A percentile compares a stretch with the other conserved stretches of the same genome.
Conservation (phyloP, 1,284 basidiomycete species). For the Agaricales sp. region DNA sequence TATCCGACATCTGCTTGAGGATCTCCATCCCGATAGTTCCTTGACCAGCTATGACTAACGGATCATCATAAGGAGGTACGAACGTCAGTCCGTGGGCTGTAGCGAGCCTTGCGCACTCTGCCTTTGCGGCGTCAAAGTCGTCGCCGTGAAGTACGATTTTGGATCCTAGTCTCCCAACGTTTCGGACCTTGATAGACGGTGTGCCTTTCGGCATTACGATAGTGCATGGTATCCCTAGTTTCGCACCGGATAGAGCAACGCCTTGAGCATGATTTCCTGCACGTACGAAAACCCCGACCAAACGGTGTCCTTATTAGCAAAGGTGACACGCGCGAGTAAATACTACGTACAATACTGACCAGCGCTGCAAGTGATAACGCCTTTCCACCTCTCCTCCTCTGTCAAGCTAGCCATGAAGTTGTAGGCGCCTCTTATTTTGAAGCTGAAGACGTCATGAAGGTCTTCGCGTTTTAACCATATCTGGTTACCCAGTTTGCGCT, state of each 20-base stretch:
- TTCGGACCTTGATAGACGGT: constrained; percentile 92
- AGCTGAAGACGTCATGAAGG: constrained; percentile 95
- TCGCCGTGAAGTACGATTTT: constrained; percentile 88
- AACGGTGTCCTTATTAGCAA: constrained; percentile 5
- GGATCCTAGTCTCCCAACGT: constrained; percentile 88
- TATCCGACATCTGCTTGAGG: constrained; percentile 72
- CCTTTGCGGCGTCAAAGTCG: constrained; percentile 97
- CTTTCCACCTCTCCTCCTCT: constrained; percentile 91
- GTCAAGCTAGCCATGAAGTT: constrained; percentile 94
- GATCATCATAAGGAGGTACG: constrained; percentile 97
- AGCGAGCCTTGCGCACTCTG: constrained; percentile 85
- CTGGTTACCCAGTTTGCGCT: constrained; percentile 85
- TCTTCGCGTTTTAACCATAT: constrained; percentile 95
- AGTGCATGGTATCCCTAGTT: constrained; percentile 86
- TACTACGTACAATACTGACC: constrained; percentile 57
- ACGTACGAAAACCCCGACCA: constrained; percentile 5
- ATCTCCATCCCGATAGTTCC: constrained; percentile 96
- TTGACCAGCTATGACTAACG: constrained; percentile 94
- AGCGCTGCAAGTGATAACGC: constrained; percentile 96
- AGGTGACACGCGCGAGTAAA: constrained; percentile 7
- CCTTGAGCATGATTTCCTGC: constrained; percentile 98
- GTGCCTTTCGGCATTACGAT: constrained; percentile 98
- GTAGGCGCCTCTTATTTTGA: constrained; percentile 98
- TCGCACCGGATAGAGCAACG: constrained; percentile 86
- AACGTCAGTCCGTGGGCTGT: constrained; percentile 72